These are phyloP conservation scores for Rhodotorula glutinis DNA, from an alignment of 1,284 basidiomycete genomes.

Conservation along the genomic window DNA sequence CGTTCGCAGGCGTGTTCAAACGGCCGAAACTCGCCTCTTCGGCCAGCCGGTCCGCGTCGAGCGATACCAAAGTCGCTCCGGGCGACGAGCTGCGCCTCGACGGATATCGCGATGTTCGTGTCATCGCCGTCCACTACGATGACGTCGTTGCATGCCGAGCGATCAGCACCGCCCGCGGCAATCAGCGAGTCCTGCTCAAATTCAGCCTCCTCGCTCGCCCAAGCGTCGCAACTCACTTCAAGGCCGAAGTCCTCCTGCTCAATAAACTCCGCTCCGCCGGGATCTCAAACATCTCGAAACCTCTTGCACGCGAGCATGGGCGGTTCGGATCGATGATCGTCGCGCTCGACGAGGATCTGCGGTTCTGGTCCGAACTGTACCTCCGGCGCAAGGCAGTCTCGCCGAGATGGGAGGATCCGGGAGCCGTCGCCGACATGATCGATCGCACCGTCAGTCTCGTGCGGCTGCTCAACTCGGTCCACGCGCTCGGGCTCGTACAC, in stretches of 20 bases:
- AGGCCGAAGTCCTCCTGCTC: constrained; percentile 25
- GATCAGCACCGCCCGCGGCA: constrained; percentile 19
- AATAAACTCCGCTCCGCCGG: constrained; percentile 18
- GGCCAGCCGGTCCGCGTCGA: not conserved
- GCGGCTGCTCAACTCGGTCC: constrained; percentile 24
- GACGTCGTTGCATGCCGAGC: constrained; percentile 36
- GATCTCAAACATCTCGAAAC: constrained; percentile 20
- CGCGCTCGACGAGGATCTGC: constrained; percentile 17
- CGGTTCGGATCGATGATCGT: constrained; percentile 33
- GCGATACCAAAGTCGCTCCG: not conserved
- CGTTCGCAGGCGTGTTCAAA: not conserved
- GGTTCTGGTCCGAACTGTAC: constrained; percentile 22
- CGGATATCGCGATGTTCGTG: constrained; percentile 25
- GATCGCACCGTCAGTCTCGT: constrained; percentile 29
- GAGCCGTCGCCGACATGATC: constrained; percentile 12
- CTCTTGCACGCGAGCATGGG: constrained; percentile 25
- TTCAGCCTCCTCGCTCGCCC: constrained; percentile 26
- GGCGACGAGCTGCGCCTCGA: constrained; percentile 27
- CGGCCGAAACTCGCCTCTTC: not conserved
- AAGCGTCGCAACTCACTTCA: constrained; percentile 26
- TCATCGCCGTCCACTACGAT: constrained; percentile 33
- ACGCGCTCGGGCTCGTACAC: constrained; percentile 33
- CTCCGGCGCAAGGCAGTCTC: not conserved
- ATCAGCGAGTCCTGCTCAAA: constrained; percentile 28
- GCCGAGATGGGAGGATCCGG: constrained; percentile 23